A percentile compares a stretch with the other conserved stretches of the same genome.
These are phyloP conservation scores for Fusarium lyarnte DNA, from an alignment of 2,329 filamentous ascomycete species.

Conservation along the genomic window DNA sequence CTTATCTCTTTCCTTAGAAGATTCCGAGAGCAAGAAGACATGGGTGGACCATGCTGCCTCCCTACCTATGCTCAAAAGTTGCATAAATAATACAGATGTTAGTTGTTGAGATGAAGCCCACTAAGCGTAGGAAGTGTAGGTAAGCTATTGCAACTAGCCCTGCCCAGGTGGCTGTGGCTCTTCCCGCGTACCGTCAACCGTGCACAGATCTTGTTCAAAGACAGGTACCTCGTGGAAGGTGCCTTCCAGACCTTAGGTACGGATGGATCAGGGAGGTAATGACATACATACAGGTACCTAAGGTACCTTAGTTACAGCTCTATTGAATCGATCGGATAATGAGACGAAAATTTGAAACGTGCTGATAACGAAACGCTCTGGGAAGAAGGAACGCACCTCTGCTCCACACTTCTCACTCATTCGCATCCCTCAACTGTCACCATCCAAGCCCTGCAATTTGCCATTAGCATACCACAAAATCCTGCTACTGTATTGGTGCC, in stretches of 20 bases:
- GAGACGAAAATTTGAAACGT: background rate
- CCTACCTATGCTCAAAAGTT: background rate
- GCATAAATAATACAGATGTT: background rate
- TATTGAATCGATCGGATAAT: background rate
- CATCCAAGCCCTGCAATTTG: background rate
- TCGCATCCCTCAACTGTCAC: background rate
- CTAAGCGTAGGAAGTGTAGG: background rate
- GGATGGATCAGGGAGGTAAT: background rate
- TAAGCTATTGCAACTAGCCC: background rate
- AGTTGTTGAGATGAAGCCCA: background rate
- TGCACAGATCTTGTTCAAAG: background rate
- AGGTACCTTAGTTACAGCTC: background rate
- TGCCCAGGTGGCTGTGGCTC: constrained; percentile 1
- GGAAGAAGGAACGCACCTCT: background rate
- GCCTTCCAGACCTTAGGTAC: background rate
- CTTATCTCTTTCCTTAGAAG: background rate
- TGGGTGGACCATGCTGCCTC: background rate
- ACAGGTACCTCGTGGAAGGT: background rate
- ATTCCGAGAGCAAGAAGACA: background rate
- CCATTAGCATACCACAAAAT: background rate
- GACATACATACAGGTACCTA: no score
- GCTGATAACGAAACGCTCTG: background rate
- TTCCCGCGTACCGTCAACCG: background rate
- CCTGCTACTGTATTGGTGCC: background rate
- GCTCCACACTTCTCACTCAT: background rate